Base-by-base conservation (phyloP, 2,329 filamentous ascomycete genomes). In the Fusarium miscanthi region DNA sequence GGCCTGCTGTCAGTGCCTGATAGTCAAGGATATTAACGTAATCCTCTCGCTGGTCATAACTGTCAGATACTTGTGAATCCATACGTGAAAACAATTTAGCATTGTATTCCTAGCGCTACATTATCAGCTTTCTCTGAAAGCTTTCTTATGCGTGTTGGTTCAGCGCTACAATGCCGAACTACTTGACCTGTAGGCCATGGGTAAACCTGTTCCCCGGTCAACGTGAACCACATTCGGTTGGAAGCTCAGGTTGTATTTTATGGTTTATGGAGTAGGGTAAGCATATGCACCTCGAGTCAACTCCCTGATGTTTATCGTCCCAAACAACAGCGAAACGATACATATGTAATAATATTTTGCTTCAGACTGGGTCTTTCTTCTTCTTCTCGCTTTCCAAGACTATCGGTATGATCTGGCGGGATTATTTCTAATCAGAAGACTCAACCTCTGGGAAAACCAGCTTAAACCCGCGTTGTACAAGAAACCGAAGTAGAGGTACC, bases 11-110 rank as follows among this genome's bases (percentile, higher is more conserved):
- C 61, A 51, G n/a, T 48, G 49, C 57, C 48, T 61, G 66, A 40
- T 30, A 40, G 48, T 42, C 51, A 66, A 66, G 61, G 65, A 40
- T 73, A 33, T 56, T 43, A 30, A 43, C 27, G 40, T 62, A 68
- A 27, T 23, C 27, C 27, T 49, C 16, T 33, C 30, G 21, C 46
- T 23, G 17, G 30, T 23, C 23, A 27, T 23, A 49, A 21, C 14
- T 33, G 5, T 16, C 30, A 23, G 16, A 49, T 33, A 49, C 30
- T 13, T 49, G 30, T 17, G 23, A 49, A n/a, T 23, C 30, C 21
- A 49, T 21, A 23, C 11, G 30, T 49, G 30, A 25, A 41, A 37
- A 25, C 17, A 37, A 25, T 25, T 58, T 54, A 33, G 33, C 30
- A 33, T 33, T 23, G 13, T 19, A 49, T 23, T 33, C 46, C 30